Percentiles rank a stretch among this genome's conserved stretches.
phyloP scores from a whole-genome alignment of 2,329 filamentous ascomycete genomes.

The Decorospora gaudefroyi region DNA sequence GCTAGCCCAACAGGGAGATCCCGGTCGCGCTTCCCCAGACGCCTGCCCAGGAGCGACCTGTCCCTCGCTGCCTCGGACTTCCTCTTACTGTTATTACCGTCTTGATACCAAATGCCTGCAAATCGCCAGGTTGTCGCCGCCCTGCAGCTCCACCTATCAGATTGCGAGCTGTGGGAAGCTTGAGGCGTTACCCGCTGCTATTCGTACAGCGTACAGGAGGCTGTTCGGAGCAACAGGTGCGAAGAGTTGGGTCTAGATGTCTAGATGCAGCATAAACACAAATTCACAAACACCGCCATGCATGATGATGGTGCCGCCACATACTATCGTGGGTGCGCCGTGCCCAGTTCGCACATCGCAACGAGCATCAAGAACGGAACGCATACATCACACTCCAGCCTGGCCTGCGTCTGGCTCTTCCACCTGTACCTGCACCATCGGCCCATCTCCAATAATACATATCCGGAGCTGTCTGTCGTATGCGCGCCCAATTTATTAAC shows the following conservation, averaged over 20 bases:
- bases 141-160: constrained; percentile 27
- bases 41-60: no score
- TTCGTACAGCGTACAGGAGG: constrained; percentile 6
- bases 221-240: constrained; percentile 15
- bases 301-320: constrained; percentile 2
- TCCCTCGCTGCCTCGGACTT: constrained; percentile 17
- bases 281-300: constrained; percentile 2
- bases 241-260: constrained; percentile 1
- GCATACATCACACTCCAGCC: neutral
- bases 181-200: constrained; percentile 3
- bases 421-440: constrained; percentile 2
- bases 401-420: neutral
- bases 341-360: neutral
- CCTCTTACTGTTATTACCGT: no score
- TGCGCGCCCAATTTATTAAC: constrained; percentile 9
- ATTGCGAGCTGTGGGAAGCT: neutral
- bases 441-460: constrained; percentile 4
- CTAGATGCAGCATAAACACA: constrained; percentile 2
- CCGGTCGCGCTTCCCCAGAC: constrained; percentile 24
- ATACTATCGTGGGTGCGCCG: constrained; percentile 2
- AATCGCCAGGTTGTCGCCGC: constrained; percentile 17
- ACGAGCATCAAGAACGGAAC: neutral
- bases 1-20: constrained; percentile 23
- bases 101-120: constrained; percentile 21
- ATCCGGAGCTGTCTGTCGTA: constrained; percentile 4